These are phyloP conservation scores for Solanum peruvianum DNA, from an alignment of 257 asterid genomes.

Conservation along the genomic window DNA sequence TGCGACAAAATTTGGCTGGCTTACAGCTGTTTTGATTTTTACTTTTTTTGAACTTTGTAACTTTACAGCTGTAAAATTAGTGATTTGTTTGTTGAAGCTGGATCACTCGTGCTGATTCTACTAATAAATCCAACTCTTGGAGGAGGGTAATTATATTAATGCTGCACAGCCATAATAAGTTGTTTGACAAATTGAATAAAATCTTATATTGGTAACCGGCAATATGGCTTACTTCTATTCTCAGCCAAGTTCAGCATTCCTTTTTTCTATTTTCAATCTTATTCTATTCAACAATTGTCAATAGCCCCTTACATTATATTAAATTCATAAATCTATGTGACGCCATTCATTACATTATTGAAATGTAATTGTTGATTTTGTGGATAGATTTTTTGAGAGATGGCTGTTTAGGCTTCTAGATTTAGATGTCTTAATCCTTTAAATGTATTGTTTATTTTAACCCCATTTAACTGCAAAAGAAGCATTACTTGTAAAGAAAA, in stretches of 20 bases:
- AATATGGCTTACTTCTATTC: background rate
- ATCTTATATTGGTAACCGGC: background rate
- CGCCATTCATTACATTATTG: background rate
- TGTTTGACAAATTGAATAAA: background rate
- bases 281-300: background rate
- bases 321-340: background rate
- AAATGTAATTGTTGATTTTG: background rate
- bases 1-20: background rate
- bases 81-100: background rate
- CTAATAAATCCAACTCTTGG: background rate
- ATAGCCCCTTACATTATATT: background rate
- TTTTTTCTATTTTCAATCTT: background rate
- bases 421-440: background rate
- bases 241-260: background rate
- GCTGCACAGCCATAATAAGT: background rate
- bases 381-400: background rate
- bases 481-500: background rate
- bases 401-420: background rate
- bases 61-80: background rate
- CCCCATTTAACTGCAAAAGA: background rate
- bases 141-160: background rate
- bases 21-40: background rate
- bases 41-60: too few relatives aligned
- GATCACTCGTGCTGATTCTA: background rate
- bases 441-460: background rate